These are phyloP conservation scores for Hura crepitans DNA, from an alignment of 441 rosid genomes.

Conservation along the genomic window DNA sequence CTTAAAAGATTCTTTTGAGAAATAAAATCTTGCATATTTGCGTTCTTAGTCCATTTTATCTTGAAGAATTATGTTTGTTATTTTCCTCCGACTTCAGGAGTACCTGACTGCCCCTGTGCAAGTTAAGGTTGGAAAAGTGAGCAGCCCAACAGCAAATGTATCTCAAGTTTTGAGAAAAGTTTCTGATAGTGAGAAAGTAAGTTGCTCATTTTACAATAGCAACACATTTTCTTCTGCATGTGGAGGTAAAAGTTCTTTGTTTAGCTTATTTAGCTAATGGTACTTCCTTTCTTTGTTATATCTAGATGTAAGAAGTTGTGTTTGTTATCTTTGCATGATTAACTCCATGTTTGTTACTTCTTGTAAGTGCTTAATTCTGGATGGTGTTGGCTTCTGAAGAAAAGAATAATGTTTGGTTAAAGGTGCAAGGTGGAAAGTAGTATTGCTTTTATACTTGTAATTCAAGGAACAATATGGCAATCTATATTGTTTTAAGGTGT, in stretches of 20 bases:
- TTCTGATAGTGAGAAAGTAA: slow-evolving; percentile 41
- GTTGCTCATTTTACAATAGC: slow-evolving; percentile 3
- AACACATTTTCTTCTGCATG: background rate
- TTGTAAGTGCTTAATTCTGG: background rate
- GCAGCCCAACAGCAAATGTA: slow-evolving; percentile 45
- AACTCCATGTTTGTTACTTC: background rate
- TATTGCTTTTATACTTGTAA: background rate
- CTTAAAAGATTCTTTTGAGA: background rate
- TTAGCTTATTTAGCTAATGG: background rate
- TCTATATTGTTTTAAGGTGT: background rate
- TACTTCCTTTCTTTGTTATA: background rate
- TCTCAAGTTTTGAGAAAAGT: slow-evolving; percentile 31
- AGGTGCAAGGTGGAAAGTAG: background rate
- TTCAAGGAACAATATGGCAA: background rate
- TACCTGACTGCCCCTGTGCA: slow-evolving; percentile 68
- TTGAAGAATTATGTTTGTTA: background rate
- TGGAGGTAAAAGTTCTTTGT: background rate
- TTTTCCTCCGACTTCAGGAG: slow-evolving; percentile 29
- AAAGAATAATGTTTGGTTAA: background rate
- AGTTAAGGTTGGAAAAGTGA: slow-evolving; percentile 84
- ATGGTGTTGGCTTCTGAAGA: background rate
- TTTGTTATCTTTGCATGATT: background rate
- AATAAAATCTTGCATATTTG: no score
- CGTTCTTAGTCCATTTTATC: background rate
- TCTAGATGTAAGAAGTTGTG: background rate